Conservation (phyloP, 2,329 filamentous ascomycete genomes). For the Fusarium foetens region DNA sequence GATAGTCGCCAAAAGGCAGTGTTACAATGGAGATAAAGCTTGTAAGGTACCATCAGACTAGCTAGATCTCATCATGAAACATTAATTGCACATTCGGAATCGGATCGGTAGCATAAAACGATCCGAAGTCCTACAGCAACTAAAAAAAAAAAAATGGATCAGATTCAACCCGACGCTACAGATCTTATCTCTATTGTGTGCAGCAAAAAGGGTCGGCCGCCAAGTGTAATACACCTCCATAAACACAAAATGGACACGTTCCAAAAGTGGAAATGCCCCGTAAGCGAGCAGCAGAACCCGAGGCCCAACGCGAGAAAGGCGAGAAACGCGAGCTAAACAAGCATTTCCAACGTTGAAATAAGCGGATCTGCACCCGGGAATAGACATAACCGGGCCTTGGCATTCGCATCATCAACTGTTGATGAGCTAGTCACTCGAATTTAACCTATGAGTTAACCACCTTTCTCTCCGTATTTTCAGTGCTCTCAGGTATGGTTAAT, state of each 20-base stretch:
- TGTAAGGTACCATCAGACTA: not conserved
- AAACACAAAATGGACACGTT: not conserved
- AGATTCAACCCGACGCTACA: slow-evolving; percentile 12
- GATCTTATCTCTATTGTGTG: not conserved
- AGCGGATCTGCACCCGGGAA: slow-evolving; percentile 27
- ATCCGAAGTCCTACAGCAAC: slow-evolving; percentile 25
- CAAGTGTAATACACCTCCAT: not conserved
- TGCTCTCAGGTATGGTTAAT: not conserved
- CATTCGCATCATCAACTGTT: not conserved
- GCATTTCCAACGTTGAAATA: slow-evolving; percentile 6
- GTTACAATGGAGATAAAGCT: not conserved
- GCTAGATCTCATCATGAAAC: not conserved
- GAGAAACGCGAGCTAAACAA: slow-evolving; percentile 18
- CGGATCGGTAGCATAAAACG: slow-evolving; percentile 22
- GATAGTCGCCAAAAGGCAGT: not conserved
- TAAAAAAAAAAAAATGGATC: slow-evolving; percentile 13
- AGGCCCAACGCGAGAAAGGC: slow-evolving; percentile 15
- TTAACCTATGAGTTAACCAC: slow-evolving; percentile 12
- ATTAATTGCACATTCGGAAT: not conserved
- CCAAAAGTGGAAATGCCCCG: slow-evolving; percentile 2
- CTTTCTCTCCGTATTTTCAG: not conserved
- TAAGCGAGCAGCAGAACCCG: slow-evolving; percentile 8
- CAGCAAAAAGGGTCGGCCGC: slow-evolving; percentile 34
- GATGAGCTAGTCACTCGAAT: slow-evolving; percentile 3
- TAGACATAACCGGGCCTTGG: slow-evolving; percentile 17